These are phyloP conservation scores for Wickerhamiella allomyrinae DNA, from an alignment of 805 yeast genomes.

Conservation along the genomic window DNA sequence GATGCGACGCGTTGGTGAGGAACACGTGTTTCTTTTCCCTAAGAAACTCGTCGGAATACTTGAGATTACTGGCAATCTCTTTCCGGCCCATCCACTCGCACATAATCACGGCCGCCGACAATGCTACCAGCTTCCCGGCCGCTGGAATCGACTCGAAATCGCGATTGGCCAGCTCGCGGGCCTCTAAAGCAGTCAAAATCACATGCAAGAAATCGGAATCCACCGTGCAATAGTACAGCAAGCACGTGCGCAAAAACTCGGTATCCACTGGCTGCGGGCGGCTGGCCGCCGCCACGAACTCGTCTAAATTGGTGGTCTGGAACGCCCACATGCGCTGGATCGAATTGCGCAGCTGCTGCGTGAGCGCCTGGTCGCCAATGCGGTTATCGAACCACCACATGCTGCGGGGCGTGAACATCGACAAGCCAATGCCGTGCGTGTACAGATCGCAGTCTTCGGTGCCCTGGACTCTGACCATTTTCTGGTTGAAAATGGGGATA, in stretches of 20 bases:
- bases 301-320: constrained; percentile 1
- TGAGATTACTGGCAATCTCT: neutral
- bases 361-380: constrained; percentile 10
- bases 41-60: neutral
- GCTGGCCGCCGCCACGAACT: neutral
- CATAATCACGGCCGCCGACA: neutral
- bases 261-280: constrained; percentile 5
- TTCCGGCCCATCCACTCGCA: neutral
- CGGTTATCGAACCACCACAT: constrained; percentile 12
- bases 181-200: constrained; percentile 2
- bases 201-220: constrained; percentile 1
- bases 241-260: constrained; percentile 4
- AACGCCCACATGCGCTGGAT: constrained; percentile 8
- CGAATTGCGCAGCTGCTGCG: constrained; percentile 6
- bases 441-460: constrained; percentile 8
- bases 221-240: neutral
- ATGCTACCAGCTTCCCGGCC: neutral
- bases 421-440: constrained; percentile 11
- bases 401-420: constrained; percentile 9
- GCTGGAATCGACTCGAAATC: neutral
- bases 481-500: neutral
- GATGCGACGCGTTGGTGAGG: neutral
- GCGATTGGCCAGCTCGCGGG: neutral
- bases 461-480: constrained; percentile 1
- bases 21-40: neutral